A percentile compares a stretch with the other conserved stretches of the same genome.
Conservation (phyloP, 75 land plant genomes). For the Cupressus sempervirens region DNA sequence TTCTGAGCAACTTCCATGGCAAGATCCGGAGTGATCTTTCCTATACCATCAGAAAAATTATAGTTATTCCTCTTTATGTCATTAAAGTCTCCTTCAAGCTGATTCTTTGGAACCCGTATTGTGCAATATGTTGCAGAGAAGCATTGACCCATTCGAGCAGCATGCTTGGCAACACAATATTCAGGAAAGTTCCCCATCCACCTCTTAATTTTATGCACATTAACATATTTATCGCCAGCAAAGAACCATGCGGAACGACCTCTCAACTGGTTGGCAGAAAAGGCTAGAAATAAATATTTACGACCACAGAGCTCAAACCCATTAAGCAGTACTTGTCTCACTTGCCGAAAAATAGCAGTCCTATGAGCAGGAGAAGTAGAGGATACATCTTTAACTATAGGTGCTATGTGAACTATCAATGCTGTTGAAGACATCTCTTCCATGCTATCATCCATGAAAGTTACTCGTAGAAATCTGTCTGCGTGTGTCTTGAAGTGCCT, state of each 20-base stretch:
- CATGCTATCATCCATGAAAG: conserved; percentile 72
- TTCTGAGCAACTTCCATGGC: conserved; percentile 61
- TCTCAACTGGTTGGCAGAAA: conserved; percentile 76
- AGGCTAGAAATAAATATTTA: conserved; percentile 68
- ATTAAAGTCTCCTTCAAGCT: conserved; percentile 20
- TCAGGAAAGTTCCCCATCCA: conserved; percentile 85
- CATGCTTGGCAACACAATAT: conserved; percentile 74
- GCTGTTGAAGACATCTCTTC: conserved; percentile 31
- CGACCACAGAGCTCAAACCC: conserved; percentile 64
- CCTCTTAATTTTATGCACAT: conserved; percentile 25
- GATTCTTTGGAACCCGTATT: conserved; percentile 42
- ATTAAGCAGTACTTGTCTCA: conserved; percentile 26
- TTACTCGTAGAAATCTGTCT: conserved; percentile 68
- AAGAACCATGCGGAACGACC: conserved; percentile 91
- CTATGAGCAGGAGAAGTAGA: conserved; percentile 20
- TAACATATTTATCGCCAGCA: conserved; percentile 41
- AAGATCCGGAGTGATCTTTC: conserved; percentile 63
- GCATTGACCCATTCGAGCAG: conserved; percentile 93
- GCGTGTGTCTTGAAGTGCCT: conserved; percentile 46
- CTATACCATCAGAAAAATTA: conserved; percentile 81
- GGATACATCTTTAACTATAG: conserved; percentile 44
- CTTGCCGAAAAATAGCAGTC: conserved; percentile 37
- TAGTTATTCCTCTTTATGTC: conserved; percentile 62
- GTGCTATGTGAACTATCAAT: conserved; percentile 40
- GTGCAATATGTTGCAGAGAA: conserved; percentile 81